Evolutionary conservation across 2,329 filamentous ascomycete species (phyloP), one percentile per base, ranked within the genome.

Genomic region (Diaporthe ilicicola): DNA sequence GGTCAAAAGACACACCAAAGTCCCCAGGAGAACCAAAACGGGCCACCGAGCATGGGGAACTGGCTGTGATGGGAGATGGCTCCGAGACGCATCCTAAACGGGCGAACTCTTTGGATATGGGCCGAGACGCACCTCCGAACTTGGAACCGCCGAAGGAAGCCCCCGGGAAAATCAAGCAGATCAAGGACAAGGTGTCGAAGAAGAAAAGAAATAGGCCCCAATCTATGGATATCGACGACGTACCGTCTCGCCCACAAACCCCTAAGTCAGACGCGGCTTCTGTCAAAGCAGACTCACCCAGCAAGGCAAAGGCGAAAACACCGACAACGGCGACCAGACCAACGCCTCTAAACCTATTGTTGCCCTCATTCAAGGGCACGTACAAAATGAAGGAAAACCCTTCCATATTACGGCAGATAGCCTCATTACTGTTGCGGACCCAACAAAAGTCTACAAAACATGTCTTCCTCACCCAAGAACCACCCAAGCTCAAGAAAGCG

Each of bases 401-500:
- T 1, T 92, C 92, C 6, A 88, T 94, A 19, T 78, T 94, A n/a
- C 89, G 91, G 74, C 86, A 94, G 81, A 84, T 93, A 75, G 78
- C 87, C 66, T 82, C 88, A 79, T 78, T 93, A 67, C 79, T 92
- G 3, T 81, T 91, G 13, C 83, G 87, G 37, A 84, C 86, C 1
- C 84, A 86, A 51, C 87, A 91, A 62, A 80, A 86, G 29, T 81
- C 89, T 4, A 86, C 86, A 19, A 91, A 89, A 62, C 93, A 98
- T 79, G 90, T 98, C 6, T 92, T 90, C 74, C 87, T 94, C 39
- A 83, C 90, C 8, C 90, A 90, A 54, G 89, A 93, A 9, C 86
- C 89, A 0, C 92, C 90, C 1, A 92, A 88, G 74, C 90, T 98
- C 56, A 94, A 90, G 77, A 96, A 92, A 75, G 96, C 96, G 15